These are phyloP conservation scores for Chamaecrista fasciculata DNA, from an alignment of 306 rosid species.

Conservation along the genomic window DNA sequence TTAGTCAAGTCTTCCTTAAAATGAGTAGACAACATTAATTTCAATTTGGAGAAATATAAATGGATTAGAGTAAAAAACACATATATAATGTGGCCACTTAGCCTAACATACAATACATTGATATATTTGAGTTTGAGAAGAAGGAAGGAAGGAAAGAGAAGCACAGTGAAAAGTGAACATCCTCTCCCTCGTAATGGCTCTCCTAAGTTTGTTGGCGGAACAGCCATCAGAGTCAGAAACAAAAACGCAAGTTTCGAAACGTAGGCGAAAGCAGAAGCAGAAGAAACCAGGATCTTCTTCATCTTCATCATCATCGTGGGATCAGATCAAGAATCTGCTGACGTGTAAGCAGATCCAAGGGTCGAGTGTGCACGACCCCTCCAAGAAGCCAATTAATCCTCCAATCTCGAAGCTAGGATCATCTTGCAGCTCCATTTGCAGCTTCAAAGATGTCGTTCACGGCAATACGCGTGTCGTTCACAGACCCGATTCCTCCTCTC, in stretches of 20 bases:
- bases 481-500: constrained; percentile 85
- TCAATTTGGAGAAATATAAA: neutral
- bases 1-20: too few species aligned
- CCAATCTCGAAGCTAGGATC: constrained; percentile 76
- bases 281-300: constrained; percentile 42
- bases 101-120: too few species aligned
- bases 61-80: neutral
- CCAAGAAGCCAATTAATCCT: too few species aligned
- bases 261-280: constrained; percentile 30
- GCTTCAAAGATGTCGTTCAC: constrained; percentile 82
- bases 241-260: constrained; percentile 37
- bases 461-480: constrained; percentile 83
- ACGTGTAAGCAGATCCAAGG: constrained; percentile 89
- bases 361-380: constrained; percentile 70
- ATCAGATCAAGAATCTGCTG: constrained; percentile 80
- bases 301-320: constrained; percentile 80
- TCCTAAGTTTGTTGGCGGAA: constrained; percentile 50
- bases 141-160: too few species aligned
- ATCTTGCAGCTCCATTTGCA: constrained; percentile 93
- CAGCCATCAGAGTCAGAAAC: constrained; percentile 44
- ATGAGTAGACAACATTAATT: too few species aligned
- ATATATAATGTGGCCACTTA: neutral
- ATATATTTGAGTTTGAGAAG: too few species aligned
- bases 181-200: too few species aligned
- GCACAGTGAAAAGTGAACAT: too few species aligned